Conservation (phyloP, 2,329 filamentous ascomycete species). For the Trichoderma semiorbis region DNA sequence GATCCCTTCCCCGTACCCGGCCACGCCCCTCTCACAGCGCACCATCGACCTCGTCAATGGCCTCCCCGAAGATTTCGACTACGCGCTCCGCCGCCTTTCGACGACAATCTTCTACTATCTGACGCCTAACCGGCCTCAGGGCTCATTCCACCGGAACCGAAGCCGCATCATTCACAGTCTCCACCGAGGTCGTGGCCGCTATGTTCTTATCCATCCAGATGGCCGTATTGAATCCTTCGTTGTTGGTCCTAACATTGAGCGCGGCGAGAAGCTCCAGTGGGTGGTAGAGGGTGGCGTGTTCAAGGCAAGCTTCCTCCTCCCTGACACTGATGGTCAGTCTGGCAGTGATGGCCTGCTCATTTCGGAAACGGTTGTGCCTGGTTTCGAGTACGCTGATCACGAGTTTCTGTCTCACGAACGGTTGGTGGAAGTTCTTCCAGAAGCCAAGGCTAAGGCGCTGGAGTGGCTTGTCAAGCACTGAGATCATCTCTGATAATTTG, state of each 20-base stretch:
- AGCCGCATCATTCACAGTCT: slow-evolving; percentile 62
- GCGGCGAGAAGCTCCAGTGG: slow-evolving; percentile 64
- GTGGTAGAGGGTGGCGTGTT: slow-evolving; percentile 65
- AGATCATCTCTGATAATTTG: background rate
- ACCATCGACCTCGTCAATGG: slow-evolving; percentile 33
- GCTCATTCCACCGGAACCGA: slow-evolving; percentile 61
- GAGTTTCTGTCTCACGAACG: slow-evolving; percentile 57
- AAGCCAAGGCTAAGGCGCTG: slow-evolving; percentile 48
- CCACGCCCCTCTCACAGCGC: slow-evolving; percentile 34
- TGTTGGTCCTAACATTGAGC: slow-evolving; percentile 55
- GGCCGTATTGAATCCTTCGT: slow-evolving; percentile 60
- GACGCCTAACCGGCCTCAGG: slow-evolving; percentile 51
- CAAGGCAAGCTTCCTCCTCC: slow-evolving; percentile 60
- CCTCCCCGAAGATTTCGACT: slow-evolving; percentile 36
- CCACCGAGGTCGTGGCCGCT: slow-evolving; percentile 59
- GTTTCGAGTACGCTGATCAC: slow-evolving; percentile 65
- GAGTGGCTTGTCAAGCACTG: slow-evolving; percentile 39
- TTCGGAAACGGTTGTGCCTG: slow-evolving; percentile 64
- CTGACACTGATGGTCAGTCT: slow-evolving; percentile 33
- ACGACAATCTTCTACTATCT: slow-evolving; percentile 65
- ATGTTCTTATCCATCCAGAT: slow-evolving; percentile 60
- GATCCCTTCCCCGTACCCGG: slow-evolving; percentile 48
- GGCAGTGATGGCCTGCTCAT: slow-evolving; percentile 55
- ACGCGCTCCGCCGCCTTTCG: slow-evolving; percentile 48
- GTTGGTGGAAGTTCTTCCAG: slow-evolving; percentile 50